Evolutionary conservation across 257 asterid species (phyloP).

Genomic region (Osmanthus fragrans): DNA sequence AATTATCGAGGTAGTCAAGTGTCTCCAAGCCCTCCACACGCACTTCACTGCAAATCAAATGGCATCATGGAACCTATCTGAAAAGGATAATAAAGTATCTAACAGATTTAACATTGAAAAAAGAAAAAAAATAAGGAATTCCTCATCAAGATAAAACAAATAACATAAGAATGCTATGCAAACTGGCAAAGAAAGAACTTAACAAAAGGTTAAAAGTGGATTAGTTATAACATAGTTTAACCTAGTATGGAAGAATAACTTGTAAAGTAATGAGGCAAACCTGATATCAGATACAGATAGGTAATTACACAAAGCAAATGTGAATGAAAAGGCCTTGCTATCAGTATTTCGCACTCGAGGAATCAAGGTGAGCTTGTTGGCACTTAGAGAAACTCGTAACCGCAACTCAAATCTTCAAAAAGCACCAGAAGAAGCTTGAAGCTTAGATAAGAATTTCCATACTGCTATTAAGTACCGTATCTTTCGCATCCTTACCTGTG

Average conservation of each 20-base stretch:
- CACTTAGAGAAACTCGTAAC: constrained; percentile 61
- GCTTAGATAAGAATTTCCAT: constrained; percentile 4
- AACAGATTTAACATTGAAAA: constrained; percentile 23
- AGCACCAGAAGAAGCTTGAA: constrained; percentile 29
- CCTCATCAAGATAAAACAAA: constrained; percentile 13
- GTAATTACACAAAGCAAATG: constrained; percentile 68
- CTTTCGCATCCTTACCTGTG: constrained; percentile 50
- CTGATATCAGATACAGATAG: constrained; percentile 81
- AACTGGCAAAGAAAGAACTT: not conserved
- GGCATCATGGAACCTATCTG: constrained; percentile 40
- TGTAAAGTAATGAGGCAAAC: constrained; percentile 38
- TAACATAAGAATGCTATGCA: not conserved
- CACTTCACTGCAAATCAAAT: constrained; percentile 76
- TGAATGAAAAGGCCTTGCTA: constrained; percentile 70
- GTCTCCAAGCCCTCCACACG: constrained; percentile 95
- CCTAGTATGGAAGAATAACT: constrained; percentile 15
- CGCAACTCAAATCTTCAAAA: constrained; percentile 76
- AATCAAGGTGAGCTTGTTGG: constrained; percentile 67
- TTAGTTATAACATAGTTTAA: constrained; percentile 17
- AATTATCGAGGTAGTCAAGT: constrained; percentile 72
- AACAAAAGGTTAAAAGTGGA: constrained; percentile 10
- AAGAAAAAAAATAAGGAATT: constrained; percentile 9
- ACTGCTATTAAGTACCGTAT: constrained; percentile 15
- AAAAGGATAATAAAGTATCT: constrained; percentile 30
- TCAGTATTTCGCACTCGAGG: constrained; percentile 76